Evolutionary conservation across 495 filamentous ascomycete genomes (phyloP).

Genomic region (Penicillium pancosmium): DNA sequence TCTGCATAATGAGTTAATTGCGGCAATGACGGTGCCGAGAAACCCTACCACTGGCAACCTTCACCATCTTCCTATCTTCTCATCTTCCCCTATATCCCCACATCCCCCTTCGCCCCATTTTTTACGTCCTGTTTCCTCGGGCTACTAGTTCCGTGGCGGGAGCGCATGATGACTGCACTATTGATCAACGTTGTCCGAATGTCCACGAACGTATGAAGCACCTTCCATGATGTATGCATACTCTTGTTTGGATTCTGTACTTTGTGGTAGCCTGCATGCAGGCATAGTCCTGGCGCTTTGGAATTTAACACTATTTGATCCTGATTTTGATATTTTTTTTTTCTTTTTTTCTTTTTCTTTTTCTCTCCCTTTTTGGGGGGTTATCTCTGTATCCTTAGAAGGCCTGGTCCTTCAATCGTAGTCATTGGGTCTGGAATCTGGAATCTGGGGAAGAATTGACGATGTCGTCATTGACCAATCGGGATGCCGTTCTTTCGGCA

Average conservation of each 20-base stretch:
- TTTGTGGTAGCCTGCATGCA: conserved; percentile 25
- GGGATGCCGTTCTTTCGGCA: conserved; percentile 19
- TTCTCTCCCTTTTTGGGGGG: not conserved
- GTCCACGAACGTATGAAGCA: conserved; percentile 40
- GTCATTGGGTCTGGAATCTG: too few species aligned
- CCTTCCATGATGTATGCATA: conserved; percentile 46
- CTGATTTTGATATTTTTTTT: not conserved
- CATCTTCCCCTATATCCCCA: not conserved
- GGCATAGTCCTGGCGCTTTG: conserved; percentile 15
- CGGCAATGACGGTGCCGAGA: conserved; percentile 24
- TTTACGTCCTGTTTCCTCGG: conserved; percentile 24
- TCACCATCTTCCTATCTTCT: not conserved
- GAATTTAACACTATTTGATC: conserved; percentile 11
- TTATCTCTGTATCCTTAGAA: too few species aligned
- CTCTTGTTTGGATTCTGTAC: conserved; percentile 20
- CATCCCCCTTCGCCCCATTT: conserved; percentile 3
- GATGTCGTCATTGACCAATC: conserved; percentile 11
- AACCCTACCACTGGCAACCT: not conserved
- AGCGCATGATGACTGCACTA: conserved; percentile 22
- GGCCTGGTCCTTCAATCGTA: too few species aligned
- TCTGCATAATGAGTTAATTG: conserved; percentile 27
- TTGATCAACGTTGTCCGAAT: conserved; percentile 28
- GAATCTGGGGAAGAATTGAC: not conserved
- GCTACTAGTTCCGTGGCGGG: conserved; percentile 13
- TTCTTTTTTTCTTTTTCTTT: not conserved